A percentile compares a stretch with the other conserved stretches of the same genome.
Evolutionary conservation across 2,329 filamentous ascomycete genomes (phyloP).

Genomic region (Dactylella cylindrospora): DNA sequence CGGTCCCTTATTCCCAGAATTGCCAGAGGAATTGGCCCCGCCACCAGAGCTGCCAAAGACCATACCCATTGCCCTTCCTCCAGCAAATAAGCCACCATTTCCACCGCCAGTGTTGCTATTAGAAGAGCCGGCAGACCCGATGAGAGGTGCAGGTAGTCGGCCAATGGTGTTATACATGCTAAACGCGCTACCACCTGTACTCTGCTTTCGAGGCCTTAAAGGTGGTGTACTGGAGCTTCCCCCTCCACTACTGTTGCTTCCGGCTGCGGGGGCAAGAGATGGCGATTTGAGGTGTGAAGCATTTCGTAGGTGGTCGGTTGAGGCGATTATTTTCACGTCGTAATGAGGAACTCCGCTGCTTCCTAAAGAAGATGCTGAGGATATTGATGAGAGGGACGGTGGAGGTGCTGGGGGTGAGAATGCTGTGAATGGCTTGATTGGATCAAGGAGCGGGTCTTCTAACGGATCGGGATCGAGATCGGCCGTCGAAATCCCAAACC

Average conservation of each 20-base stretch:
- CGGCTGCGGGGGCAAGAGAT: no score
- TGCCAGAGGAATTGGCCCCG: slow-evolving; percentile 1
- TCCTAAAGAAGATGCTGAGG: slow-evolving; percentile 20
- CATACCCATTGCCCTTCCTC: slow-evolving; percentile 37
- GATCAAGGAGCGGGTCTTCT: slow-evolving; percentile 14
- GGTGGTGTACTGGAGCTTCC: slow-evolving; percentile 9
- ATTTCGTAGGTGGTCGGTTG: slow-evolving; percentile 68
- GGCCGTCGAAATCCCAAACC: slow-evolving; percentile 23
- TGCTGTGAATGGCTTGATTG: slow-evolving; percentile 49
- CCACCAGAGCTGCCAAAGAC: slow-evolving; percentile 22
- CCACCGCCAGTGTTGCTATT: background rate
- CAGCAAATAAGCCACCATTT: background rate
- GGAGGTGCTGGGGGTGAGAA: slow-evolving; percentile 53
- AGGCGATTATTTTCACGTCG: slow-evolving; percentile 73
- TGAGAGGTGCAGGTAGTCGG: slow-evolving; percentile 23
- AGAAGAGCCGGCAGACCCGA: slow-evolving; percentile 7
- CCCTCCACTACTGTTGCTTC: background rate
- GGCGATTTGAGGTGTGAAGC: slow-evolving; percentile 13
- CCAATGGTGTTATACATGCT: slow-evolving; percentile 39
- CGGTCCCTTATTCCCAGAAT: no score
- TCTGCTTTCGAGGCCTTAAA: slow-evolving; percentile 26
- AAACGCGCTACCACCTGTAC: slow-evolving; percentile 18
- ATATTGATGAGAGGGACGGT: slow-evolving; percentile 47
- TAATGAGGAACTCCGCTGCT: slow-evolving; percentile 55
- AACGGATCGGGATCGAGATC: slow-evolving; percentile 1